A percentile compares a stretch with the other conserved stretches of the same genome.
Evolutionary conservation across 2,329 filamentous ascomycete species (phyloP).

Genomic region (Colletotrichum horii): DNA sequence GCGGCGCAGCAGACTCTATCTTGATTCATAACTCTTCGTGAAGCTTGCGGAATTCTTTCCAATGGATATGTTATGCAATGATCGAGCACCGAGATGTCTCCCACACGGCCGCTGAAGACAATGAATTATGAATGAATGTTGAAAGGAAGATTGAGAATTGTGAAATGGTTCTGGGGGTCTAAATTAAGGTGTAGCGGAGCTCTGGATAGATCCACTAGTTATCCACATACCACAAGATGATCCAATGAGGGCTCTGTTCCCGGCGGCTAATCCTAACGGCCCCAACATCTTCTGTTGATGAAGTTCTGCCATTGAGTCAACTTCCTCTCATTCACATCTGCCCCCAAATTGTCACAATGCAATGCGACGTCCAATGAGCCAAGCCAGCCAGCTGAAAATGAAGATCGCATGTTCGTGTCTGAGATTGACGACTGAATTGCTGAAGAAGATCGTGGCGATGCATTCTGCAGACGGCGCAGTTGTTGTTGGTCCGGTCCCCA

Average conservation of each 20-base stretch:
- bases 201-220: not conserved
- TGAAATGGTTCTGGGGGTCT: not conserved
- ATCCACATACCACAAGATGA: not conserved
- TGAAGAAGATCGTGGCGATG: not conserved
- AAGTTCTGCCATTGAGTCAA: not conserved
- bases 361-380: not conserved
- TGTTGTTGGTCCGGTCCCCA: not conserved
- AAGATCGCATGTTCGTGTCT: not conserved
- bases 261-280: conserved; percentile 12
- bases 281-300: not conserved
- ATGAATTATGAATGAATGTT: not conserved
- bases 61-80: not conserved
- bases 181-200: conserved; percentile 6
- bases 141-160: not conserved
- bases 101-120: not conserved
- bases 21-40: not conserved
- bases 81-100: not conserved
- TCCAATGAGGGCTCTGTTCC: not conserved
- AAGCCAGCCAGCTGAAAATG: not conserved
- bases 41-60: not conserved
- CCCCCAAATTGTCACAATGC: not conserved
- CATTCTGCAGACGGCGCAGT: not conserved
- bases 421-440: not conserved
- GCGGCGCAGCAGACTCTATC: not conserved
- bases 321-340: not conserved